Percentiles rank a stretch among this genome's conserved stretches.
Conservation (phyloP, 106 monocot species). For the Acorus calamus region DNA sequence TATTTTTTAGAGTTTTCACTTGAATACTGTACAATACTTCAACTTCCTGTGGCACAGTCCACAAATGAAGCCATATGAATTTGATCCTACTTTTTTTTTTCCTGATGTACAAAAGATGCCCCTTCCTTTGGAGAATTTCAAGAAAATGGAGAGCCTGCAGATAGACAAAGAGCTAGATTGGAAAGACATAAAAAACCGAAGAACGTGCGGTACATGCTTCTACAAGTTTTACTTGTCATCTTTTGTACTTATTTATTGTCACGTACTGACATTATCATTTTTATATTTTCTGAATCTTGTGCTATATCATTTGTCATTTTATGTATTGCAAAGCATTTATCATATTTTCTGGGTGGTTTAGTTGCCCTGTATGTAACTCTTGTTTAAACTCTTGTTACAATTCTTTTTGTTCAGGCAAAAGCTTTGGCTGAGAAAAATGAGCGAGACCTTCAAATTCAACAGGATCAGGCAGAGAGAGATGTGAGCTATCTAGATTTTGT, state of each 20-base stretch:
- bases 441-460: constrained; percentile 20
- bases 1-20: neutral
- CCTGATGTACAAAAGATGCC: constrained; percentile 17
- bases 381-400: neutral
- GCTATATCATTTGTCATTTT: too few relatives aligned
- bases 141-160: constrained; percentile 85
- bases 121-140: constrained; percentile 75
- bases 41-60: too few relatives aligned
- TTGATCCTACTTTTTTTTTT: constrained; percentile 3
- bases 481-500: constrained; percentile 7
- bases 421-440: constrained; percentile 45
- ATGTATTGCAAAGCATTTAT: too few relatives aligned
- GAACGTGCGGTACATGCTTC: constrained; percentile 58
- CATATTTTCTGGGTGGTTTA: too few relatives aligned
- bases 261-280: too few relatives aligned
- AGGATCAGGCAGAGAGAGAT: constrained; percentile 27
- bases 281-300: too few relatives aligned
- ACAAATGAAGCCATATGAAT: neutral
- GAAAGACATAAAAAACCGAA: constrained; percentile 66
- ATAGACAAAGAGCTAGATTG: constrained; percentile 77
- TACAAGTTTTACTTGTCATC: neutral
- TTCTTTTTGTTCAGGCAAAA: constrained; percentile 43
- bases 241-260: too few relatives aligned
- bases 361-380: too few relatives aligned
- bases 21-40: too few relatives aligned